Percentiles rank a stretch among this genome's conserved stretches.
phyloP scores from a whole-genome alignment of 2,329 filamentous ascomycete genomes.

The Alternaria incomplexa region DNA sequence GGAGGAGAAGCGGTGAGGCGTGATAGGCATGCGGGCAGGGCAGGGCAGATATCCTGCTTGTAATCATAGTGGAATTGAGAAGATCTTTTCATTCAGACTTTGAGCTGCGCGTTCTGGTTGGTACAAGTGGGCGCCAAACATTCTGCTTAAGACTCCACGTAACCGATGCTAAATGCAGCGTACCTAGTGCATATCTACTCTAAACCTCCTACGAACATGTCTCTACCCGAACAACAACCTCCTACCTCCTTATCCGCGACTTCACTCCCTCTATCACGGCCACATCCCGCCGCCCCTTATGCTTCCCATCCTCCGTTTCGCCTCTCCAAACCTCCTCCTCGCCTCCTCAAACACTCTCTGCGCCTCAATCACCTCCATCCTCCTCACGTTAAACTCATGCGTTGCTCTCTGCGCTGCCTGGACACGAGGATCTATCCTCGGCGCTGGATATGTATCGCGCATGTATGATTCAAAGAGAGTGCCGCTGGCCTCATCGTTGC shows the following conservation, averaged over 20 bases:
- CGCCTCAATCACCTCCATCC: constrained; percentile 3
- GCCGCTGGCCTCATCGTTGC: neutral
- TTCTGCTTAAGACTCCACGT: too few species aligned
- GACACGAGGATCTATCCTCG: neutral
- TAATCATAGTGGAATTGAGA: too few species aligned
- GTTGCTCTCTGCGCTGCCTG: constrained; percentile 7
- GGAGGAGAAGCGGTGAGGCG: neutral
- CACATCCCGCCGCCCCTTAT: neutral
- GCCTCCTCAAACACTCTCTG: constrained; percentile 2
- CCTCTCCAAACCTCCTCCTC: constrained; percentile 5
- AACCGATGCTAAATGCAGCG: neutral
- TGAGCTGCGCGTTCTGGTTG: too few species aligned
- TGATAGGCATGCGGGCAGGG: neutral
- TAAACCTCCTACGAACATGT: accelerated
- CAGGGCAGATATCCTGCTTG: too few species aligned
- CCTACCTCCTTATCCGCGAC: neutral
- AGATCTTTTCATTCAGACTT: too few species aligned
- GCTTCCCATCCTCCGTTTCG: constrained; percentile 4
- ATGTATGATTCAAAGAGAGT: neutral
- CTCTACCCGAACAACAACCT: neutral
- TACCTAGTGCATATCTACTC: neutral
- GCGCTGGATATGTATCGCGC: neutral
- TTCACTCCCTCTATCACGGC: neutral
- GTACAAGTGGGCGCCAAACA: too few species aligned
- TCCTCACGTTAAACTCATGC: constrained; percentile 11